Evolutionary conservation across 2,329 filamentous ascomycete species (phyloP).

Genomic region (Colletotrichum sp.): DNA sequence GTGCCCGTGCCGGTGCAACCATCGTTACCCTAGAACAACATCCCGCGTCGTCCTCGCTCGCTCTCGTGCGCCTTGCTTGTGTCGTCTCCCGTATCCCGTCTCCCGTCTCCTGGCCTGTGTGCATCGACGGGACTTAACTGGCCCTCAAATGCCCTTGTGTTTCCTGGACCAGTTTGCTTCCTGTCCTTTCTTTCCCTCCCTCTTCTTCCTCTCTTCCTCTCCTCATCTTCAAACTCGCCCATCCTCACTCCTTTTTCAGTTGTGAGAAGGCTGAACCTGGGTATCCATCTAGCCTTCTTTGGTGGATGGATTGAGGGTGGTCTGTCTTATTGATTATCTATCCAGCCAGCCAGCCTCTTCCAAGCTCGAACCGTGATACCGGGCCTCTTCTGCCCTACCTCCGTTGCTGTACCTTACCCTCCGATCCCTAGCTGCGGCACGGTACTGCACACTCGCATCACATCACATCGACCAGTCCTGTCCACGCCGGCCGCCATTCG

Average conservation of each 20-base stretch:
- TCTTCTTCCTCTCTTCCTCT: background rate
- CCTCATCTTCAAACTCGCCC: background rate
- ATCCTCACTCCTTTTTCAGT: background rate
- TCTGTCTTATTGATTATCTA: background rate
- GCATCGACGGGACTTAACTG: background rate
- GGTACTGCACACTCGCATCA: slow-evolving; percentile 15
- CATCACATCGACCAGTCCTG: background rate
- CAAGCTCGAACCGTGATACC: slow-evolving; percentile 8
- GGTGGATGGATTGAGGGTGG: background rate
- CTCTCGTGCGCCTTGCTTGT: background rate
- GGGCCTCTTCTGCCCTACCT: background rate
- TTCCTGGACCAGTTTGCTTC: background rate
- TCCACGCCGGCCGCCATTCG: background rate
- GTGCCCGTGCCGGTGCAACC: slow-evolving; percentile 7
- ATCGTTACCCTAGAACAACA: slow-evolving; percentile 1
- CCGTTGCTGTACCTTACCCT: background rate
- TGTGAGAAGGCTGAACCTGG: background rate
- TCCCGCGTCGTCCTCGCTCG: background rate
- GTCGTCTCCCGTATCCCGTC: background rate
- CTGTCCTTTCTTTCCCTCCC: background rate
- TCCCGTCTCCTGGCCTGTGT: background rate
- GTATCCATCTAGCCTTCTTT: background rate
- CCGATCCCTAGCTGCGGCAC: slow-evolving; percentile 13
- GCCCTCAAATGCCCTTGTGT: background rate
- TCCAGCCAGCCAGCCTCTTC: background rate